Percentiles rank a stretch among this genome's conserved stretches.
These are phyloP conservation scores for Ligustrum vulgare DNA, from an alignment of 257 asterid species.

Conservation along the genomic window DNA sequence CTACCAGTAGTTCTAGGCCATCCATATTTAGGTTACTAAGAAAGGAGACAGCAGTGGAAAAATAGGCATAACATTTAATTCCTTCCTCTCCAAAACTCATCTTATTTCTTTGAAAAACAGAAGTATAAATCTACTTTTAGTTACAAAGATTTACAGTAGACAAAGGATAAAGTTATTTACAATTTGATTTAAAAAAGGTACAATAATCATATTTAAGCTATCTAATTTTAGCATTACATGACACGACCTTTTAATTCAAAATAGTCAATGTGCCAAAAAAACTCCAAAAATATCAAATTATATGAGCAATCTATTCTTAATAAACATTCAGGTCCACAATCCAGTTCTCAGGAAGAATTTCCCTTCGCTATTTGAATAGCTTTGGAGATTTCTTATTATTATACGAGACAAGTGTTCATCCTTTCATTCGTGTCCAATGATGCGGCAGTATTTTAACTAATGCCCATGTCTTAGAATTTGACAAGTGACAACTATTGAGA, in stretches of 20 bases:
- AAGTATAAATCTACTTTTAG: neutral
- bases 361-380: too few relatives aligned
- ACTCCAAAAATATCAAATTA: neutral
- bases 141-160: neutral
- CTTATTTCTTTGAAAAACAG: neutral
- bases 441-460: too few relatives aligned
- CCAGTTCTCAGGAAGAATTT: neutral
- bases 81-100: neutral
- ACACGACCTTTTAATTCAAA: neutral
- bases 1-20: neutral
- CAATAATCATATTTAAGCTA: neutral
- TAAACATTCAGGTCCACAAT: slow-evolving; percentile 16
- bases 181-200: neutral
- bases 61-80: neutral
- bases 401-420: too few relatives aligned
- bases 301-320: neutral
- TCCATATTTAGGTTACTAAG: neutral
- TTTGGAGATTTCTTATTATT: too few relatives aligned
- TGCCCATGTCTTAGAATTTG: neutral
- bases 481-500: neutral
- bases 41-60: slow-evolving; percentile 1
- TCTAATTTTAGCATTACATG: neutral
- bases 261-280: neutral
- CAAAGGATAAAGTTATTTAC: neutral
- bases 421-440: too few relatives aligned